phyloP scores from a whole-genome alignment of 2,329 filamentous ascomycete species.

The Madurella mycetomatis region DNA sequence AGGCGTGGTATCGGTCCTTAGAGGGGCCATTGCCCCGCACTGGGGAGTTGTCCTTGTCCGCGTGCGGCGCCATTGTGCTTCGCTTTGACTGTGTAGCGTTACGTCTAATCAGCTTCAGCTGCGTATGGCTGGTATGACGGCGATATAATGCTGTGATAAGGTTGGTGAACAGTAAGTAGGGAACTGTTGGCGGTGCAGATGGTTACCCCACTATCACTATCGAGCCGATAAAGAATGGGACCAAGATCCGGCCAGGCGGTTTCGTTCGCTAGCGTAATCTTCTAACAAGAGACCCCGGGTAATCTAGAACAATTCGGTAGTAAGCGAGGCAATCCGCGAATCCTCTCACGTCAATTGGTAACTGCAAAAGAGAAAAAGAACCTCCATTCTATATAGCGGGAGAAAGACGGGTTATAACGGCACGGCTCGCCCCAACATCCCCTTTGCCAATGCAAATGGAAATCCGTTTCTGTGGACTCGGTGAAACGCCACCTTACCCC shows the following conservation, averaged over 20 bases:
- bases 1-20: conserved; percentile 57
- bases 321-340: background rate
- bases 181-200: background rate
- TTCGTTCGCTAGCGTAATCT: background rate
- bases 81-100: background rate
- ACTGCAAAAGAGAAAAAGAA: background rate
- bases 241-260: conserved; percentile 3
- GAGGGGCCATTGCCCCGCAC: background rate
- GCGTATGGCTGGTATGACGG: no score
- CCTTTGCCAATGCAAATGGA: conserved; percentile 2
- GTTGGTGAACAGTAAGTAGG: background rate
- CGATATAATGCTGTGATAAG: no score
- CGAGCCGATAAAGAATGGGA: conserved; percentile 4
- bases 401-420: background rate
- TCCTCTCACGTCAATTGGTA: background rate
- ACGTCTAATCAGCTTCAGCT: no score
- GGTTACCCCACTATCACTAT: background rate
- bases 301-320: conserved; percentile 1
- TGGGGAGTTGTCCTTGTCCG: conserved; percentile 38
- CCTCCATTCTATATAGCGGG: background rate
- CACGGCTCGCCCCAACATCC: background rate
- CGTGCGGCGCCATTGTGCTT: conserved; percentile 53
- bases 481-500: conserved; percentile 25
- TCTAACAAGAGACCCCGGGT: background rate
- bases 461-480: conserved; percentile 2